Base-by-base conservation (phyloP, 2,329 filamentous ascomycete genomes). In the Laburnicola sp. region DNA sequence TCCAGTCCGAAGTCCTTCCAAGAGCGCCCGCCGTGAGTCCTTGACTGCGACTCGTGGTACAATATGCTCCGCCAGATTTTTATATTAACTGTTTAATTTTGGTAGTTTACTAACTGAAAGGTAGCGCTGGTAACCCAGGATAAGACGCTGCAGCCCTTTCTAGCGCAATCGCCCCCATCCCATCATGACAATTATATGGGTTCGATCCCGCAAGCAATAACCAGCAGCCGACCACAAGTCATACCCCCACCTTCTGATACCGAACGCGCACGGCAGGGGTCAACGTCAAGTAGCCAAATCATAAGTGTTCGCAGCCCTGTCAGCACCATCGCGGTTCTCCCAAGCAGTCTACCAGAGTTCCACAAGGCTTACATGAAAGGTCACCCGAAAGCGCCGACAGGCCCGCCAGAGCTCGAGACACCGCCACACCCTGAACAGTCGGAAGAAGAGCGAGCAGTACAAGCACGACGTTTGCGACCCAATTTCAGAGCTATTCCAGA, bases 291-390 rank as follows among this genome's bases (percentile, higher is more conserved):
- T 62, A 73, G 56, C 63, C 76, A 65, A 52, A 69, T 66, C 30
- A 55, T 73, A 6, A 66, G 63, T 11, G 62, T 72, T 11, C 74
- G 77, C 7, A 76, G 73, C 44, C 76, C 75, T 46, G 66, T 79
- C 43, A 96, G 88, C 74, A 96, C 95, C 60, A 89, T 99, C 45
- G 90, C 90, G 54, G 90, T 99, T 42, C 78, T 99, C 8, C 92
- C 94, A 3, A 96, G 89, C 59, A 97, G 91, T 73, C 76, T 99
- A 37, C 91, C 94, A 5, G 86, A 89, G 28, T 95, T 96, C 53
- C 94, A 99, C 73, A 87, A 87, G 56, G 92, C 94, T 46, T 94
- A 88, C 60, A 93, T 97, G 82, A 87, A 91, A 68, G 85, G 87
- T 48, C 73, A 78, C 43, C 73, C 74, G 6, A 74, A 75, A 51